Evolutionary conservation across 2,329 filamentous ascomycete genomes (phyloP), one percentile per base, ranked within the genome.

Genomic region (Fusarium sororula): DNA sequence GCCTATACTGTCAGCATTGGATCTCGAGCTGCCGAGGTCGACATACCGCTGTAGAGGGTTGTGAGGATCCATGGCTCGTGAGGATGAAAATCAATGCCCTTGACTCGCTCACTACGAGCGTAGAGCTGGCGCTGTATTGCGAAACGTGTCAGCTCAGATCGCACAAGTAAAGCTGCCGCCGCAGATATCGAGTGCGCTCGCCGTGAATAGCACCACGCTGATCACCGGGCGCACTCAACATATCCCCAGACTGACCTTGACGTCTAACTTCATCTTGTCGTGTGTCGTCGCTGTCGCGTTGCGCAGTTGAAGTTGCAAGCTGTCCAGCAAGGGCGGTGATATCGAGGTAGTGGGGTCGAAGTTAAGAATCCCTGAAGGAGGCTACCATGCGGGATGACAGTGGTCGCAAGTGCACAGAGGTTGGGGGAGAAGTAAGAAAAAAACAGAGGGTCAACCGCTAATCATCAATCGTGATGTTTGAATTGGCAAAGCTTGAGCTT

Each of bases 41-140:
- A 70, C 88, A 83, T 91, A 95, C 93, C 95, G 87, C 94, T 98
- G 85, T 99, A 99, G 75, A 99, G 87, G 30, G 96, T 98, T 38
- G 96, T 98, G 80, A 98, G 90, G 77, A 95, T 94, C 94, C 96
- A 98, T 90, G 95, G 95, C 87, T 98, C 96, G 68, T 94, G 94
- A 47, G 95, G 95, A 83, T 98, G 96, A 83, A 98, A 98, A 87
- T 98, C 96, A 84, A 98, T 95, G 82, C 93, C 93, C 87, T 98
- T 98, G 77, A 98, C 96, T 86, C 96, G 93, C 90, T 98, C 94
- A 80, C 94, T 97, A 84, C 95, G 91, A 84, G 94, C 93, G 86
- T 85, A 85, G 75, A 86, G 81, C 82, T 86, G 84, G 77, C 84
- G 83, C 84, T 85, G 75, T 72, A 72, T 75, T 66, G 68, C 73